A percentile compares a stretch with the other conserved stretches of the same genome.
Conservation (phyloP, 768 basidiomycete species). For the Phlebiopsis flavidoalba region DNA sequence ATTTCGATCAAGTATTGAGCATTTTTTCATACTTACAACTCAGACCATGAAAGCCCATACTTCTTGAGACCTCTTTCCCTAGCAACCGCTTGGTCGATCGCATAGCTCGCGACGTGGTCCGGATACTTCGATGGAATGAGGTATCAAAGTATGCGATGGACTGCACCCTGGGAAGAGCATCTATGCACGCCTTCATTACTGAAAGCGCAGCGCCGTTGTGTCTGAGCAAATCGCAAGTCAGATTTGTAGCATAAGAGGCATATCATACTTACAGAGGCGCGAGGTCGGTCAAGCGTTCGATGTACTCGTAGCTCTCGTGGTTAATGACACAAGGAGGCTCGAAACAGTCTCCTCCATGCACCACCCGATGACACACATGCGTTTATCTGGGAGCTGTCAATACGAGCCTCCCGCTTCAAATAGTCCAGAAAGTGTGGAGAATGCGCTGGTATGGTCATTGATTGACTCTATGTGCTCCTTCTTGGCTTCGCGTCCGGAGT, state of each 20-base stretch:
- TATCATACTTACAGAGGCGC: slow-evolving; percentile 62
- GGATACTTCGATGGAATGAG: slow-evolving; percentile 76
- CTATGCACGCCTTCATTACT: slow-evolving; percentile 56
- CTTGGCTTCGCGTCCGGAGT: slow-evolving; percentile 30
- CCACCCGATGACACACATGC: slow-evolving; percentile 72
- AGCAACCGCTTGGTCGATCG: slow-evolving; percentile 62
- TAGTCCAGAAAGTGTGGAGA: slow-evolving; percentile 52
- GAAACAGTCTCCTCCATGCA: slow-evolving; percentile 82
- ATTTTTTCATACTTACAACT: slow-evolving; percentile 42
- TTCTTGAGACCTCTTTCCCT: slow-evolving; percentile 68
- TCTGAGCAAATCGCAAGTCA: slow-evolving; percentile 25
- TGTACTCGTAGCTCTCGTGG: slow-evolving; percentile 63
- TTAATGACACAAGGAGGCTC: slow-evolving; percentile 67
- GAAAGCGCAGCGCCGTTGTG: slow-evolving; percentile 61
- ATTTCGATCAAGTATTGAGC: background rate
- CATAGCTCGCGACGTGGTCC: slow-evolving; percentile 70
- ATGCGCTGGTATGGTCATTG: slow-evolving; percentile 57
- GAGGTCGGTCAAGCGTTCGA: slow-evolving; percentile 70
- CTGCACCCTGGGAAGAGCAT: slow-evolving; percentile 56
- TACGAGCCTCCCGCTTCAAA: slow-evolving; percentile 35
- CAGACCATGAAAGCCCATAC: slow-evolving; percentile 90
- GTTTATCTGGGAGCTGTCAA: slow-evolving; percentile 41
- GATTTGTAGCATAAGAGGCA: background rate
- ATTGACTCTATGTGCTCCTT: slow-evolving; percentile 36
- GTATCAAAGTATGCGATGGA: slow-evolving; percentile 90